Evolutionary conservation across 495 filamentous ascomycete species (phyloP), one percentile per base, ranked within the genome.

Genomic region (Penicillium tannophilum): DNA sequence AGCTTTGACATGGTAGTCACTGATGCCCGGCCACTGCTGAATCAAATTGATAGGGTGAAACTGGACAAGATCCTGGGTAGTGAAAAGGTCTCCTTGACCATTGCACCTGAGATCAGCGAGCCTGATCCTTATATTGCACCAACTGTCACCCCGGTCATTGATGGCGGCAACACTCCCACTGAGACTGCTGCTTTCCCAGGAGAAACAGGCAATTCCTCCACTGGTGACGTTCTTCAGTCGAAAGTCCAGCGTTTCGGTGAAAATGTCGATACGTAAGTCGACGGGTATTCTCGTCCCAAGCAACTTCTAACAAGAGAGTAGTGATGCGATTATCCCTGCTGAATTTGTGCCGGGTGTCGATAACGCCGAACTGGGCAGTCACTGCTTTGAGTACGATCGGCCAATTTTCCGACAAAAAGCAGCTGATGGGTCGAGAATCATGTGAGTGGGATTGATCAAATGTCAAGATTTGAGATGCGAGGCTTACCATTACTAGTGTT

Each of bases 401-500:
- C 54, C 54, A 2, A 42, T 33, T 14, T 56, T 56, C 30, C 42
- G 54, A 33, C n/a, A 35, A 23, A 44, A 43, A 24, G 54, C 28
- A 8, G 46, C 24, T 16, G 28, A 36, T 33, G 54, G 54, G 17
- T 45, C 41, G 12, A 45, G 10, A n/a, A 56, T 56, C 26, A 56
- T 41, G 39, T 41, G n/a, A 17, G 39, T 41, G 16, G 14, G 1
- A 3, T 35, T 14, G 7, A 36, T 10, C 6, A 3, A 8, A 36
- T 12, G 9, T 11, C 45, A 52, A 74, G 3, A 59, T 73, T 26
- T 7, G 49, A 41, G 19, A 61, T 63, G 44, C 59, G 35, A 47
- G 65, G 65, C 14, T 41, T 11, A 41, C 16, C 39, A 16, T 41
- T 41, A 4, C 39, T 5, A 41, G 39, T n/a, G 72, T 81, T 3